Evolutionary conservation across 352 stramenopile species (phyloP).

Genomic region (Globisporangium viniferum): DNA sequence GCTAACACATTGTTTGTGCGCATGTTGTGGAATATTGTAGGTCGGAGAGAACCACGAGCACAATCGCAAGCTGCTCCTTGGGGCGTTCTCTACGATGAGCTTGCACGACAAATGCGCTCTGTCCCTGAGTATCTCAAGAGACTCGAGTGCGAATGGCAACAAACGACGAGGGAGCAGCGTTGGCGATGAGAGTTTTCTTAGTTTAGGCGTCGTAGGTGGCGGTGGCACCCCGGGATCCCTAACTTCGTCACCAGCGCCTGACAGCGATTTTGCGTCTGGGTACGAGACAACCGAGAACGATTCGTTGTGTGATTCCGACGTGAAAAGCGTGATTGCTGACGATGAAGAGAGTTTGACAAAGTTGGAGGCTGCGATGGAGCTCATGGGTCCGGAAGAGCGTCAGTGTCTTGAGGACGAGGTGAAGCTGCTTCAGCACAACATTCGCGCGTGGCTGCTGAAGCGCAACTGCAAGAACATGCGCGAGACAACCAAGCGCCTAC

Average conservation of each 20-base stretch:
- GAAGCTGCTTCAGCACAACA: slow-evolving; percentile 82
- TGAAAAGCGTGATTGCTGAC: slow-evolving; percentile 83
- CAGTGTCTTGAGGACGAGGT: slow-evolving; percentile 86
- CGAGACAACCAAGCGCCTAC: slow-evolving; percentile 78
- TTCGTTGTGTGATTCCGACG: slow-evolving; percentile 59
- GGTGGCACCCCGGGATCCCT: slow-evolving; percentile 15
- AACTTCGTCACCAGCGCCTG: slow-evolving; percentile 11
- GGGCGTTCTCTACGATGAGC: slow-evolving; percentile 87
- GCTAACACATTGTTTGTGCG: not conserved
- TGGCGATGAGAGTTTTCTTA: slow-evolving; percentile 40
- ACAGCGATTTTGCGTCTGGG: slow-evolving; percentile 22
- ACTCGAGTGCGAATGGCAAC: slow-evolving; percentile 26
- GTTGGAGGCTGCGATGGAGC: slow-evolving; percentile 77
- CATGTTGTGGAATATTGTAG: slow-evolving; percentile 19
- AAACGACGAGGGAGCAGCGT: slow-evolving; percentile 56
- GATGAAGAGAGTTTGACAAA: slow-evolving; percentile 73
- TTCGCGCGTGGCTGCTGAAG: slow-evolving; percentile 83
- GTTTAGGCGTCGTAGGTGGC: slow-evolving; percentile 25
- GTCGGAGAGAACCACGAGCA: slow-evolving; percentile 73
- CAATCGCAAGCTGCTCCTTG: slow-evolving; percentile 80
- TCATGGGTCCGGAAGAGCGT: slow-evolving; percentile 84
- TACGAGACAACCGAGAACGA: slow-evolving; percentile 35
- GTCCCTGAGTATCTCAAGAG: slow-evolving; percentile 76
- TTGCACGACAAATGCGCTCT: slow-evolving; percentile 85
- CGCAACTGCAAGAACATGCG: slow-evolving; percentile 88